Conservation (phyloP, 768 basidiomycete genomes). For the Astraeus odoratus region DNA sequence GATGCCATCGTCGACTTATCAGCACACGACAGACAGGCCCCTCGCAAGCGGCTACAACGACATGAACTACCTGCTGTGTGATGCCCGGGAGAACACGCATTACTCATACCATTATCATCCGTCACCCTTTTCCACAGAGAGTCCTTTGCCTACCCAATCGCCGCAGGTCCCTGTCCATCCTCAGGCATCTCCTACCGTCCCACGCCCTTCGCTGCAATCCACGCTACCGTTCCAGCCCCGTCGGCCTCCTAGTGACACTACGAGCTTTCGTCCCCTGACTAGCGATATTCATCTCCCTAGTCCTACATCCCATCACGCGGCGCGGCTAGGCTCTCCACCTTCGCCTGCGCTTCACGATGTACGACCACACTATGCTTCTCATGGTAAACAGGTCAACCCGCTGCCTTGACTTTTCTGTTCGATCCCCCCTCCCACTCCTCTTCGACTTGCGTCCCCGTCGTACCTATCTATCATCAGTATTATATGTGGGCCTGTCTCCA, state of each 20-base stretch:
- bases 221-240: constrained; percentile 48
- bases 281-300: constrained; percentile 46
- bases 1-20: constrained; percentile 34
- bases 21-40: constrained; percentile 46
- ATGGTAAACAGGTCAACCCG: constrained; percentile 42
- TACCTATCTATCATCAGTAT: constrained; percentile 12
- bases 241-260: constrained; percentile 52
- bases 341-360: constrained; percentile 31
- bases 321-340: constrained; percentile 40
- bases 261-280: constrained; percentile 40
- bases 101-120: constrained; percentile 50
- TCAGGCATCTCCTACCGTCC: constrained; percentile 26
- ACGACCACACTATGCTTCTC: constrained; percentile 31
- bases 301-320: constrained; percentile 32
- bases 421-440: constrained; percentile 8
- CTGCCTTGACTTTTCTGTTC: constrained; percentile 42
- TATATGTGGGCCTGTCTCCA: constrained; percentile 16
- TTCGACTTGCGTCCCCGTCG: constrained; percentile 11
- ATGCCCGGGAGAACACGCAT: constrained; percentile 42
- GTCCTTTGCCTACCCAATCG: constrained; percentile 36
- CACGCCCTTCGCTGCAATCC: constrained; percentile 35
- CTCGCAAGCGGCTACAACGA: constrained; percentile 40
- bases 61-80: constrained; percentile 39
- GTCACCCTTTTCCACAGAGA: constrained; percentile 39
- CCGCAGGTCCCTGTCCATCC: constrained; percentile 34